A percentile compares a stretch with the other conserved stretches of the same genome.
Conservation (phyloP, 1,284 basidiomycete species). For the Somion occarium region DNA sequence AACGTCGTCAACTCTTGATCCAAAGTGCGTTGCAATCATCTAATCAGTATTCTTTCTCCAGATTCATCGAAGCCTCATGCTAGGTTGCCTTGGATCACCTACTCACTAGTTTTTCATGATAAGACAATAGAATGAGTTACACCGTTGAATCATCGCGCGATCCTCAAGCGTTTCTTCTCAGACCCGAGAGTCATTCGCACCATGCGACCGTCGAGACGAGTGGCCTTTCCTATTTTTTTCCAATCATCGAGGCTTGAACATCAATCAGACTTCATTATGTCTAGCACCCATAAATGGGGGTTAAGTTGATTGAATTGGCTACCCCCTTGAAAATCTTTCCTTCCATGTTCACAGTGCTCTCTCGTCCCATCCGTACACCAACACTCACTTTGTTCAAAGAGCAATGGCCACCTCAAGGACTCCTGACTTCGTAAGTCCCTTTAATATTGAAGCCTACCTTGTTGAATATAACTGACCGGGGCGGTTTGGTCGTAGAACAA, state of each 20-base stretch:
- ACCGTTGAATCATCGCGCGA: neutral
- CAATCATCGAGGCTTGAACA: too few species aligned
- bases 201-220: neutral
- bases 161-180: neutral
- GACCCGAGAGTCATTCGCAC: neutral
- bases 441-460: neutral
- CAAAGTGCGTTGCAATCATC: too few species aligned
- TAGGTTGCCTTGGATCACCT: too few species aligned
- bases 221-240: neutral
- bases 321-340: constrained; percentile 8
- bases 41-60: neutral
- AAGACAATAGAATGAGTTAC: neutral
- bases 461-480: neutral
- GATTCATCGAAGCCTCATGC: too few species aligned
- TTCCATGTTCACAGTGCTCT: constrained; percentile 19
- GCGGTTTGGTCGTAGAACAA: constrained; percentile 67
- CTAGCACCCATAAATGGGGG: constrained; percentile 1
- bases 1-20: too few species aligned
- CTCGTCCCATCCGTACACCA: constrained; percentile 26
- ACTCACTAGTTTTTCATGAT: neutral
- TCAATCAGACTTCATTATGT: too few species aligned
- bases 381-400: constrained; percentile 24
- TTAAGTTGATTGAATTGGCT: too few species aligned
- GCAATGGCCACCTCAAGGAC: constrained; percentile 57
- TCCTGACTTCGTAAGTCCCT: constrained; percentile 53